These are phyloP conservation scores for Neonectria punicea DNA, from an alignment of 2,329 filamentous ascomycete genomes.

Conservation along the genomic window DNA sequence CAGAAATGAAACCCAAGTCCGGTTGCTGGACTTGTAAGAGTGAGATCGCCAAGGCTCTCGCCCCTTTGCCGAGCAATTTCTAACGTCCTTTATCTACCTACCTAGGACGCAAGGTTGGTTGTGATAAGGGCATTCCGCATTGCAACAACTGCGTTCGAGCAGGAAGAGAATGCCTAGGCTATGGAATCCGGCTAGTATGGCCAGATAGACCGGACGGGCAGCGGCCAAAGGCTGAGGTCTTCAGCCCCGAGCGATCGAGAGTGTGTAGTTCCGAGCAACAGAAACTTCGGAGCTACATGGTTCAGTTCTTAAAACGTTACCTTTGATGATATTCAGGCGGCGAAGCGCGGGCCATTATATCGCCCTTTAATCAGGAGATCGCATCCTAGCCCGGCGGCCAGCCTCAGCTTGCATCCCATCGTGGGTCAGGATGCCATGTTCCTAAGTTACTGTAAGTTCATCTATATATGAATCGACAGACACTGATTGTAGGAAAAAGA, in stretches of 20 bases:
- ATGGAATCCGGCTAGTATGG: constrained; percentile 58
- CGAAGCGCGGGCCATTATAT: neutral
- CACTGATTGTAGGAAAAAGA: constrained; percentile 43
- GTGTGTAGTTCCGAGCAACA: neutral
- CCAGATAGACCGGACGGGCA: constrained; percentile 59
- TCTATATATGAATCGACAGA: neutral
- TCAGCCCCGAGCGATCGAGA: neutral
- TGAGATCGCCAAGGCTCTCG: neutral
- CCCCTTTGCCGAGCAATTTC: neutral
- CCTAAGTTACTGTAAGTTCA: constrained; percentile 35
- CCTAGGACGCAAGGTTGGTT: constrained; percentile 59
- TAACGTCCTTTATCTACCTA: neutral
- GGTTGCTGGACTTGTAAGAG: constrained; percentile 33
- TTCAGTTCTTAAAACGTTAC: constrained; percentile 55
- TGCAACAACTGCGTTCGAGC: constrained; percentile 58
- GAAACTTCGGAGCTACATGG: constrained; percentile 45
- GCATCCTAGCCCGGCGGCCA: constrained; percentile 10
- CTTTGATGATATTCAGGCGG: constrained; percentile 47
- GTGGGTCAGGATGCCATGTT: constrained; percentile 27
- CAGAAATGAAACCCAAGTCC: constrained; percentile 12
- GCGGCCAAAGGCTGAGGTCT: constrained; percentile 33
- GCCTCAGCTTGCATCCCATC: constrained; percentile 25
- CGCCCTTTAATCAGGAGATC: neutral
- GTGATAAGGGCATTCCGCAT: constrained; percentile 54
- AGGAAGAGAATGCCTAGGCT: constrained; percentile 55